Percentiles rank a stretch among this genome's conserved stretches.
These are phyloP conservation scores for Rhododendron henanense DNA, from an alignment of 148 eudicot species.

Conservation along the genomic window DNA sequence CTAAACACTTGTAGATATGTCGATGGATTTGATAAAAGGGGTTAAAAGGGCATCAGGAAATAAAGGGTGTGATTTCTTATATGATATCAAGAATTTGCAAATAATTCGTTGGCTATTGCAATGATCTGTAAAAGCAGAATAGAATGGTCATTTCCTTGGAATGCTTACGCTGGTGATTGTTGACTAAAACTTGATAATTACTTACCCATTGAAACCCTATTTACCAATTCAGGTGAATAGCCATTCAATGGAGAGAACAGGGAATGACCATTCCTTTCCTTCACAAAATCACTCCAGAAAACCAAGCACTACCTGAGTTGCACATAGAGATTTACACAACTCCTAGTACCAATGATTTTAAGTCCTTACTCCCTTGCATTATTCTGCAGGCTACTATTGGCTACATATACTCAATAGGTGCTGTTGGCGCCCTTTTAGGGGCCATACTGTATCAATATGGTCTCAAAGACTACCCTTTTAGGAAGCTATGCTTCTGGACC, in stretches of 20 bases:
- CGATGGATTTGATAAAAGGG: neutral
- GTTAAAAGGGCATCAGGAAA: slow-evolving; percentile 5
- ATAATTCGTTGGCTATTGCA: neutral
- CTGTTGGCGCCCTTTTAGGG: slow-evolving; percentile 74
- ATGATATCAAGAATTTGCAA: neutral
- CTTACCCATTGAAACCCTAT: neutral
- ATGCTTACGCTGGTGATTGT: neutral
- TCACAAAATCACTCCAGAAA: neutral
- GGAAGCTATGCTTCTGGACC: slow-evolving; percentile 79
- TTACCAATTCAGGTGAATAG: neutral
- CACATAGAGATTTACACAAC: neutral
- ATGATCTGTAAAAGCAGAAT: neutral
- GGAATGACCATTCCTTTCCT: neutral
- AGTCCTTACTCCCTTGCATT: neutral
- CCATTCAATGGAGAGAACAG: neutral
- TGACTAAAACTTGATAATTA: neutral
- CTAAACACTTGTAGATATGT: neutral
- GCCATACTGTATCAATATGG: slow-evolving; percentile 68
- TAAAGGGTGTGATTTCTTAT: neutral
- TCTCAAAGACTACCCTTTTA: slow-evolving; percentile 62
- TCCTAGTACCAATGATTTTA: neutral
- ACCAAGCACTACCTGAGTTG: neutral
- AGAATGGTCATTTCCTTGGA: neutral
- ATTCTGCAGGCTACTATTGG: slow-evolving; percentile 81
- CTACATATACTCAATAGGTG: slow-evolving; percentile 66